Conservation (phyloP, 2,329 filamentous ascomycete genomes). For the Neofusicoccum umdonicola region DNA sequence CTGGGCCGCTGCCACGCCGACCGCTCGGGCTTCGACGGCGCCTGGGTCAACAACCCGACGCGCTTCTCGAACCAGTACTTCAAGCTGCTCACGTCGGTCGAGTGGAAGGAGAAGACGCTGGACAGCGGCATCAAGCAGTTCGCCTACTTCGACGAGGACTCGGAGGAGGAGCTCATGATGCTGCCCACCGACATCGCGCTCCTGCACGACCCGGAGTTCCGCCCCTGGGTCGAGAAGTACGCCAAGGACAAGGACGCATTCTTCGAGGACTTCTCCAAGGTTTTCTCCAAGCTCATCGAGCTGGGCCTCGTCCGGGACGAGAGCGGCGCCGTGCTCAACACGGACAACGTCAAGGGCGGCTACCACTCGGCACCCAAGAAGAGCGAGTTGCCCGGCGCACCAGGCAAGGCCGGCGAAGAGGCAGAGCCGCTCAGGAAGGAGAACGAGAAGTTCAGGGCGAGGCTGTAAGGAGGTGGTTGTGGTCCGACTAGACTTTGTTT, state of each 20-base stretch:
- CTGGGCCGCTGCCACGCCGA: constrained; percentile 56
- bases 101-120: constrained; percentile 56
- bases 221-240: constrained; percentile 58
- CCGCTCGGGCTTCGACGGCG: constrained; percentile 56
- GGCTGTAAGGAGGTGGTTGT: constrained; percentile 31
- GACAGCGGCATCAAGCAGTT: constrained; percentile 57
- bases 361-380: constrained; percentile 59
- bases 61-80: constrained; percentile 60
- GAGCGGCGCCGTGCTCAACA: constrained; percentile 53
- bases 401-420: constrained; percentile 37
- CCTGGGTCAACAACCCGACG: constrained; percentile 61
- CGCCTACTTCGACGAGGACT: constrained; percentile 58
- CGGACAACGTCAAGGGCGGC: constrained; percentile 57
- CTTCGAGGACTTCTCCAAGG: constrained; percentile 59
- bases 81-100: constrained; percentile 49
- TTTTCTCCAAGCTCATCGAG: constrained; percentile 61
- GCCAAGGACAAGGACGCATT: constrained; percentile 61
- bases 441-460: constrained; percentile 40
- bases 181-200: constrained; percentile 63
- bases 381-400: constrained; percentile 40
- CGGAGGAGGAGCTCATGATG: constrained; percentile 62
- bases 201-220: constrained; percentile 53
- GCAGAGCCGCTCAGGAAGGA: constrained; percentile 41
- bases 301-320: constrained; percentile 58
- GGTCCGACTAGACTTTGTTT: not conserved